phyloP scores from a whole-genome alignment of 2,329 filamentous ascomycete species.

The Claviceps monticola region DNA sequence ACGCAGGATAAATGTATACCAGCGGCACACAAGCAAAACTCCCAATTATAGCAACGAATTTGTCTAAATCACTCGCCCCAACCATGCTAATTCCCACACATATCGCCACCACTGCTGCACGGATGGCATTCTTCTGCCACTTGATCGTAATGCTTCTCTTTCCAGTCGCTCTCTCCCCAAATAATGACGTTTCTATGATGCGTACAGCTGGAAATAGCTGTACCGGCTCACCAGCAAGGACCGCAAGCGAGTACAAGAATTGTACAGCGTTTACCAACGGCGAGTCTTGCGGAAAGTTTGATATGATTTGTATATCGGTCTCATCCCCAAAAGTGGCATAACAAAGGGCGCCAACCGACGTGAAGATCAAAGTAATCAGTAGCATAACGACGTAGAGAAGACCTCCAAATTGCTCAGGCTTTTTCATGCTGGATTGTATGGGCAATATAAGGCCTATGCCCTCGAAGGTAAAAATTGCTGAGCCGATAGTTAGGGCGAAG shows the following conservation, averaged over 20 bases:
- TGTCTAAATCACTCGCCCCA: slow-evolving; percentile 56
- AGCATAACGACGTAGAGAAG: slow-evolving; percentile 58
- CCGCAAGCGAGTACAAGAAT: slow-evolving; percentile 59
- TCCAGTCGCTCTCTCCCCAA: slow-evolving; percentile 50
- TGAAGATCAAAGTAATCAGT: slow-evolving; percentile 60
- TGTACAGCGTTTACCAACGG: slow-evolving; percentile 64
- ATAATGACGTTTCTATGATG: slow-evolving; percentile 55
- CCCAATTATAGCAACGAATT: slow-evolving; percentile 62
- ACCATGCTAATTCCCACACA: slow-evolving; percentile 48
- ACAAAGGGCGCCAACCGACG: slow-evolving; percentile 56
- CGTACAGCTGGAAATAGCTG: slow-evolving; percentile 62
- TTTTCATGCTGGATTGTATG: slow-evolving; percentile 62
- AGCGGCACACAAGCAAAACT: slow-evolving; percentile 61
- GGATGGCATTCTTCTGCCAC: slow-evolving; percentile 63
- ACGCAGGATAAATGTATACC: slow-evolving; percentile 65
- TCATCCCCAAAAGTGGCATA: slow-evolving; percentile 59
- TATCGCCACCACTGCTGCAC: slow-evolving; percentile 39
- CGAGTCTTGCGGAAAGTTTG: slow-evolving; percentile 59
- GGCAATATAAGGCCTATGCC: slow-evolving; percentile 65
- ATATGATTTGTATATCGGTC: slow-evolving; percentile 61
- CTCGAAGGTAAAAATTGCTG: slow-evolving; percentile 67
- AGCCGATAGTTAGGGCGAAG: slow-evolving; percentile 58
- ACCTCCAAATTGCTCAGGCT: slow-evolving; percentile 51
- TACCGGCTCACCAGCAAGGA: slow-evolving; percentile 60
- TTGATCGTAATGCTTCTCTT: slow-evolving; percentile 52